Evolutionary conservation across 495 filamentous ascomycete genomes (phyloP), one percentile per base, ranked within the genome.

Genomic region (Lasiosphaeria hispida): DNA sequence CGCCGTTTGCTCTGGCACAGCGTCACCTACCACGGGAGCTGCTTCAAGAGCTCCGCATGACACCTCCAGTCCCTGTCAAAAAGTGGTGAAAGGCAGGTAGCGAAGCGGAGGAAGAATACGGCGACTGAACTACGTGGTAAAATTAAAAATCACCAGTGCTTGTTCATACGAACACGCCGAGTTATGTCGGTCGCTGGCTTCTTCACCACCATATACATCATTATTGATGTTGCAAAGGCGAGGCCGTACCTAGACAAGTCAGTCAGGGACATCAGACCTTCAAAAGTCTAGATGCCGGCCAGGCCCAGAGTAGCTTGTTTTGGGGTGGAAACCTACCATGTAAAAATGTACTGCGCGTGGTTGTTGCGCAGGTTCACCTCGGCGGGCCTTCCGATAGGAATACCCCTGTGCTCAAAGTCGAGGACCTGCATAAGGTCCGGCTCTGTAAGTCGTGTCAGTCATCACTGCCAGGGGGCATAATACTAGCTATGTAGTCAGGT

Each of bases 321-420:
- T 10, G 4, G 2, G 7, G 13, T 15, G 10, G 38, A 15, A 30
- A 77, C 85, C 67, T 83, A 96, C 94, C 94, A 98, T 51, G 94
- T 98, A 69, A 96, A 92, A 55, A 98, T 97, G 68, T 98, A 98
- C 75, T 98, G 93, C 62, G 89, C 85, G 74, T 98, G 94, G 71
- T 93, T 97, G 69, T 98, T 98, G 68, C 89, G 83, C 71, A 98
- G 74, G 72, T 94, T 96, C 57, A 98, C 94, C 75, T 94, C 91
- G 5, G 94, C 83, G 5, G 90, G 75, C 67, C 92, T 82, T n/a
- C 90, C 95, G 70, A 97, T 93, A 1, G 94, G 94, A 40, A 94
- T 86, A n/a, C 95, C 94, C 58, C 86, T 87, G 9, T 81, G 81
- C 63, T 86, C 78, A 64, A 89, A 78, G 48, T 91, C 84, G 69